Evolutionary conservation across 164 flowering plant genomes (phyloP), one percentile per base, ranked within the genome.

Genomic region (Magnolia officinalis): DNA sequence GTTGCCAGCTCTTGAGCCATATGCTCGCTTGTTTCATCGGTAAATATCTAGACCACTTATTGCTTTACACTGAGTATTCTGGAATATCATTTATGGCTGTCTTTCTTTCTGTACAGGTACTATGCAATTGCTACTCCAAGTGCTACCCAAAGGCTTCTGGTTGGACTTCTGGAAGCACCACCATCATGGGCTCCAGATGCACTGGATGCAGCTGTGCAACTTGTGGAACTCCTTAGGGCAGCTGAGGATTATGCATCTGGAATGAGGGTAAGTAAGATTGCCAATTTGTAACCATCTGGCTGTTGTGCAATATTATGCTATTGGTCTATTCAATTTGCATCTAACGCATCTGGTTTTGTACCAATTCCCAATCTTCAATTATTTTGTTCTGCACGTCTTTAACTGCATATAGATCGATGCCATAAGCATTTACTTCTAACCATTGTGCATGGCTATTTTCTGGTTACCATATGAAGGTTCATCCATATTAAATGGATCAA

Each of bases 111-210:
- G 51, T 2, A 18, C 76, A 95, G 98, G 74, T 95, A 95, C 80
- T 95, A 95, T 83, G 91, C 98, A 64, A 90, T 92, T 84, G 98
- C 98, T 58, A 91, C 93, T 77, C 97, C 98, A 78, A 93, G 96
- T 92, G 97, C 98, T 70, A 93, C 98, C n/a, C 98, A 95, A 76
- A 87, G 97, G 79, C 91, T 95, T 80, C 90, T 95, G 71, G 88
- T 95, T 79, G 98, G 98, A 72, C 95, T 95, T 82, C 85, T 95
- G 26, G 98, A 95, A 90, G 98, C 98, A 78, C 98, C 98, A 64
- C 98, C 97, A 29, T 93, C 98, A 51, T 95, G 98, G 98, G 98
- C 98, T 80, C 98, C 98, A 45, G 98, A 95, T 88, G 98, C 98
- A 74, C 97, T 95, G 70, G 98, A 95, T 89, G 98, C 98, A 76